These are phyloP conservation scores for Pelargonium nanum DNA, from an alignment of 345 rosid species.

Conservation along the genomic window DNA sequence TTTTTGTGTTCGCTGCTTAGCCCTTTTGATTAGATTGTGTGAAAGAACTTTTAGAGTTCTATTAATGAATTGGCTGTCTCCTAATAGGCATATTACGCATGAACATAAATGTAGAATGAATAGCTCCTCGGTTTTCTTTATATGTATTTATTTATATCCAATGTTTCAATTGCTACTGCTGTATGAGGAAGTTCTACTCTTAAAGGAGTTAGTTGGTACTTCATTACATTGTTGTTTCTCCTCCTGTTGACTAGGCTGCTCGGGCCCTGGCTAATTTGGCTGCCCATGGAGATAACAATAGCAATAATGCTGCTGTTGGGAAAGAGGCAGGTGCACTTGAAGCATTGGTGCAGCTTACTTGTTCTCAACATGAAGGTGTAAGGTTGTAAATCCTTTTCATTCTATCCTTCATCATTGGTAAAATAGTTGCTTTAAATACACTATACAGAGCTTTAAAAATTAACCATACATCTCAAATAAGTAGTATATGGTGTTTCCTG, in stretches of 20 bases:
- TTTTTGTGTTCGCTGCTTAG: too few species aligned
- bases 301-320: slow-evolving; percentile 88
- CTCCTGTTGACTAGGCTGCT: slow-evolving; percentile 48
- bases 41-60: neutral
- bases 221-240: neutral
- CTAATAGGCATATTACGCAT: neutral
- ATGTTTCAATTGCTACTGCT: neutral
- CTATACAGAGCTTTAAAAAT: too few species aligned
- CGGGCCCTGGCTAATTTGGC: slow-evolving; percentile 93
- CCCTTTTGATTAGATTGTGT: neutral
- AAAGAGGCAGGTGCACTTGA: slow-evolving; percentile 90
- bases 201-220: neutral
- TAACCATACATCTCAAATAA: too few species aligned
- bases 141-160: neutral
- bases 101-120: neutral
- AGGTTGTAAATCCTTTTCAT: slow-evolving; percentile 29
- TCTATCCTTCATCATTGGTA: neutral
- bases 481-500: too few species aligned
- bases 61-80: neutral
- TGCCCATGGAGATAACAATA: slow-evolving; percentile 94
- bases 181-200: neutral
- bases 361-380: slow-evolving; percentile 84
- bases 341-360: slow-evolving; percentile 78
- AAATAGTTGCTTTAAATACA: neutral
- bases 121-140: too few species aligned